phyloP scores from a whole-genome alignment of 495 filamentous ascomycete species.

The Podospora tetraspora region DNA sequence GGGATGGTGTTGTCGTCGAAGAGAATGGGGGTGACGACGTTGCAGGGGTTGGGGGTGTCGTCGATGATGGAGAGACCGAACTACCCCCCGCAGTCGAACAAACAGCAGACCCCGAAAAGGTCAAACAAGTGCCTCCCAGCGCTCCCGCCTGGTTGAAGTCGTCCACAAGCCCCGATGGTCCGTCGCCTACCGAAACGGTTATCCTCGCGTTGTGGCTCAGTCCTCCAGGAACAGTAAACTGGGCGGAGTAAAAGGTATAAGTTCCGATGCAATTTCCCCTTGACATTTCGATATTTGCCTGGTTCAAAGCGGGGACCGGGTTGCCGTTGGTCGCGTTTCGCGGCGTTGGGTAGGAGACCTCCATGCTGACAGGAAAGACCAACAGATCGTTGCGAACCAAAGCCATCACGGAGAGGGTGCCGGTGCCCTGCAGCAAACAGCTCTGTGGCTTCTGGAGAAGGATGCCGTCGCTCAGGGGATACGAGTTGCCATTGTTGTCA shows the following conservation, averaged over 20 bases:
- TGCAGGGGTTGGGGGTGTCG: slow-evolving; percentile 20
- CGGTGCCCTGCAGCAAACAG: slow-evolving; percentile 39
- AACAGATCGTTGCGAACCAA: slow-evolving; percentile 47
- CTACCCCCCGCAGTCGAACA: slow-evolving; percentile 21
- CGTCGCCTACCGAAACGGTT: slow-evolving; percentile 42
- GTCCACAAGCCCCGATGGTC: slow-evolving; percentile 25
- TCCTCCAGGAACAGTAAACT: slow-evolving; percentile 40
- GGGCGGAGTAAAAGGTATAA: slow-evolving; percentile 51
- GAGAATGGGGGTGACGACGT: slow-evolving; percentile 2
- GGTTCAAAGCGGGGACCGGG: slow-evolving; percentile 46
- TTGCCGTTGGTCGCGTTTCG: slow-evolving; percentile 34
- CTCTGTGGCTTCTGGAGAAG: slow-evolving; percentile 44
- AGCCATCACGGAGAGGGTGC: slow-evolving; percentile 38
- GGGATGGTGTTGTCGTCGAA: slow-evolving; percentile 25
- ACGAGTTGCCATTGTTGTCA: slow-evolving; percentile 46
- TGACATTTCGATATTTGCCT: slow-evolving; percentile 40
- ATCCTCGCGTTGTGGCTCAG: slow-evolving; percentile 46
- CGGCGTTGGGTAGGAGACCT: slow-evolving; percentile 47
- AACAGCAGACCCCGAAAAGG: slow-evolving; percentile 23
- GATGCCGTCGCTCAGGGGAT: slow-evolving; percentile 40
- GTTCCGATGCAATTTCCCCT: slow-evolving; percentile 45
- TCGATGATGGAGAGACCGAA: slow-evolving; percentile 16
- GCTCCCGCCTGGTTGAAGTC: slow-evolving; percentile 39
- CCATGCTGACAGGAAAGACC: slow-evolving; percentile 37
- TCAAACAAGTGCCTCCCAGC: slow-evolving; percentile 36